A percentile compares a stretch with the other conserved stretches of the same genome.
Evolutionary conservation across 2,329 filamentous ascomycete species (phyloP).

Genomic region (Ophiocordyceps camponoti-saundersi): DNA sequence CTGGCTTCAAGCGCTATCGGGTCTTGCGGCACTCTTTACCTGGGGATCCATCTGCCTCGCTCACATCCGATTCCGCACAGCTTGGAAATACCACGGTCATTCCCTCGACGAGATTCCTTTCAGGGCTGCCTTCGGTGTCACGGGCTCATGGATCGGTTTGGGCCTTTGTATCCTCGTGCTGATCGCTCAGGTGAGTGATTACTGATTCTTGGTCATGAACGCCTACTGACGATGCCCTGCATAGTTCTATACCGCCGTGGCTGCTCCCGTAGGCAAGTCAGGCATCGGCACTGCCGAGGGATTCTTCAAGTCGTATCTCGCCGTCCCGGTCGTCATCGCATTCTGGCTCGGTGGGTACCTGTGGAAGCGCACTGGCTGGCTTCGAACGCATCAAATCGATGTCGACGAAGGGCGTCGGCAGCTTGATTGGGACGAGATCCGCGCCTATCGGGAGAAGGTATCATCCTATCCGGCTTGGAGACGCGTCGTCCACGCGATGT

Average conservation of each 20-base stretch:
- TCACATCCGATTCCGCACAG: conserved; percentile 47
- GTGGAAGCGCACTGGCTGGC: conserved; percentile 50
- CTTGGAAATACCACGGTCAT: conserved; percentile 42
- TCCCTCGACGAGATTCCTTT: conserved; percentile 52
- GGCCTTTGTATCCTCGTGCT: conserved; percentile 36
- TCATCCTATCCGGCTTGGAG: conserved; percentile 35
- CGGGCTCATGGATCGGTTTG: conserved; percentile 47
- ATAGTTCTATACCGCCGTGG: conserved; percentile 33
- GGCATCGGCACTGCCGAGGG: conserved; percentile 24
- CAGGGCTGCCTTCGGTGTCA: conserved; percentile 39
- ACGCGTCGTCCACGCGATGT: conserved; percentile 18
- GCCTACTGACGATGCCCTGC: background rate
- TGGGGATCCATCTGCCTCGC: conserved; percentile 48
- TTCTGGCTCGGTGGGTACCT: conserved; percentile 42
- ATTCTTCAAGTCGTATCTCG: conserved; percentile 40
- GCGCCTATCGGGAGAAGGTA: conserved; percentile 31
- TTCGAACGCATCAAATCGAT: conserved; percentile 43
- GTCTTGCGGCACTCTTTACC: conserved; percentile 43
- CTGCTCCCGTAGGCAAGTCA: conserved; percentile 12
- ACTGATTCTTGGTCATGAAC: background rate
- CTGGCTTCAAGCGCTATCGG: conserved; percentile 46
- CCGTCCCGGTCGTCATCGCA: conserved; percentile 32
- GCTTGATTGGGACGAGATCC: conserved; percentile 48
- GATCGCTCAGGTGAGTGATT: conserved; percentile 29
- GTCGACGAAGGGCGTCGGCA: conserved; percentile 49